These are phyloP conservation scores for Filosporella fistucella DNA, from an alignment of 495 filamentous ascomycete species.

Conservation along the genomic window DNA sequence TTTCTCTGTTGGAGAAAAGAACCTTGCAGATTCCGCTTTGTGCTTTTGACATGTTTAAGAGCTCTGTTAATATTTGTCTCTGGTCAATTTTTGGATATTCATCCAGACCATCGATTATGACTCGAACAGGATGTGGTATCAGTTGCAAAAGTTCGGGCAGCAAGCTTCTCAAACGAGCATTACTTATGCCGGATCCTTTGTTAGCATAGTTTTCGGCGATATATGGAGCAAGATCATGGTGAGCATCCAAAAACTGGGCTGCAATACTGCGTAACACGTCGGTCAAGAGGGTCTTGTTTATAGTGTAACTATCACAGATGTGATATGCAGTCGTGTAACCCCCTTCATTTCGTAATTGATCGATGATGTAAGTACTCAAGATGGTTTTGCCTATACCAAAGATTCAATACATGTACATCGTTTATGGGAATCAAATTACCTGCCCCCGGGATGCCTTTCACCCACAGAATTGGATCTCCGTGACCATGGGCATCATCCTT, in stretches of 20 bases:
- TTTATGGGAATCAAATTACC: no score
- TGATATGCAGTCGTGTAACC: conserved; percentile 11
- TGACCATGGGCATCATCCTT: conserved; percentile 1
- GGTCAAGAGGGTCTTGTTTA: background rate
- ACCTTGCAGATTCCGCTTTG: conserved; percentile 2
- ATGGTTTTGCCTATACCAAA: conserved; percentile 18
- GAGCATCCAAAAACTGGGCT: conserved; percentile 12
- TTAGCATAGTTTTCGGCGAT: conserved; percentile 20
- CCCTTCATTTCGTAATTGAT: conserved; percentile 5
- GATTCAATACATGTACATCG: conserved; percentile 1
- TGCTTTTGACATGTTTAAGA: background rate
- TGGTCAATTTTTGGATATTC: conserved; percentile 16
- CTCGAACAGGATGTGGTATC: conserved; percentile 5
- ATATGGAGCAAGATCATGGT: conserved; percentile 15
- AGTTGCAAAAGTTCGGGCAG: conserved; percentile 2
- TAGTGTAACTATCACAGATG: conserved; percentile 14
- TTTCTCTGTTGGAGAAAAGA: conserved; percentile 17
- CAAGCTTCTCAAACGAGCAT: background rate
- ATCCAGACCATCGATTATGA: conserved; percentile 23
- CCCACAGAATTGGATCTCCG: conserved; percentile 13
- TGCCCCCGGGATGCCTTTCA: conserved; percentile 20
- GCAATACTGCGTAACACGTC: conserved; percentile 17
- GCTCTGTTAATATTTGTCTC: conserved; percentile 13
- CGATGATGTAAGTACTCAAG: conserved; percentile 20
- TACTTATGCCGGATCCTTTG: conserved; percentile 11